These are phyloP conservation scores for Candida xyloterini DNA, from an alignment of 805 yeast genomes.

Conservation along the genomic window DNA sequence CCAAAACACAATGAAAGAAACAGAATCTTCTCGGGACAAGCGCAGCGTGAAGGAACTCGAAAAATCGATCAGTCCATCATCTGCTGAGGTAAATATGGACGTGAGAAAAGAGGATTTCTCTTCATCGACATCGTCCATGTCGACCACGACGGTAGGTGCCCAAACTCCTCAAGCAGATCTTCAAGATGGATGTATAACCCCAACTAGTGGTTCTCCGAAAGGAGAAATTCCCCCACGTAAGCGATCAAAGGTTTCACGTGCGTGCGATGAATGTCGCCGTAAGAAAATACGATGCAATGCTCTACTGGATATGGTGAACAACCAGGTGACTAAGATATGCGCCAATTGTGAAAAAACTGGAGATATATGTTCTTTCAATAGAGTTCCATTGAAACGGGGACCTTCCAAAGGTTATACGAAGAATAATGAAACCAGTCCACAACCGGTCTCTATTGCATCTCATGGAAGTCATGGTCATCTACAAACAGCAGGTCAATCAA, in stretches of 20 bases:
- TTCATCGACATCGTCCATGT: conserved; percentile 8
- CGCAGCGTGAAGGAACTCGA: not conserved
- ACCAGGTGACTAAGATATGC: conserved; percentile 51
- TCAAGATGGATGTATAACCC: conserved; percentile 1
- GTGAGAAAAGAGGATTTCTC: conserved; percentile 1
- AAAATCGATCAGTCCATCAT: not conserved
- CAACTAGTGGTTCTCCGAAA: not conserved
- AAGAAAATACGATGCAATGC: conserved; percentile 75
- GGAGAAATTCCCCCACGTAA: conserved; percentile 40
- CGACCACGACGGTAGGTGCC: conserved; percentile 3
- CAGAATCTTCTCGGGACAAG: conserved; percentile 2
- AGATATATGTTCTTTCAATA: conserved; percentile 63
- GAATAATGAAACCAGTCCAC: conserved; percentile 35
- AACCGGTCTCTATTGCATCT: conserved; percentile 1
- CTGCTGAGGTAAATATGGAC: not conserved
- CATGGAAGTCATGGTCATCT: conserved; percentile 13
- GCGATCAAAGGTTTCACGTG: conserved; percentile 71
- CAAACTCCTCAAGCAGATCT: not conserved
- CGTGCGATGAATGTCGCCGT: conserved; percentile 77
- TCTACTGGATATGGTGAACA: conserved; percentile 42
- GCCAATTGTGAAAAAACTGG: conserved; percentile 58
- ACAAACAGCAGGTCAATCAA: conserved; percentile 14
- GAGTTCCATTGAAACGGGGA: conserved; percentile 75
- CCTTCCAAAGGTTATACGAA: conserved; percentile 66
- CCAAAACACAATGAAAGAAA: not conserved